phyloP scores from a whole-genome alignment of 1,284 basidiomycete genomes.

The Pascua guehoae region DNA sequence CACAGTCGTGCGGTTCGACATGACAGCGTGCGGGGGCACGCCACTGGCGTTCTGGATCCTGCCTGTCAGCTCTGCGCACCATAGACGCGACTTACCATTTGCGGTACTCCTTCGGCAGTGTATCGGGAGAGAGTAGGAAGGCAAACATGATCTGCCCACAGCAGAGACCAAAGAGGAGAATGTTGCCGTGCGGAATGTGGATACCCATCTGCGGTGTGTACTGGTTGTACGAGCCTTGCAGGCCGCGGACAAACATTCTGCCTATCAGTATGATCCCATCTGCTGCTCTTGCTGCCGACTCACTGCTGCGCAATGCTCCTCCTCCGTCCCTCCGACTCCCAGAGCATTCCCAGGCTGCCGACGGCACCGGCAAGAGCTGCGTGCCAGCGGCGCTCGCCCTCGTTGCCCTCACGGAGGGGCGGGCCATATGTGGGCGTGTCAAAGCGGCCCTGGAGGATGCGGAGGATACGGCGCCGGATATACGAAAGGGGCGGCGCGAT shows the following conservation, averaged over 20 bases:
- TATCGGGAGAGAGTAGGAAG: conserved; percentile 75
- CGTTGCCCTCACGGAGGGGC: conserved; percentile 56
- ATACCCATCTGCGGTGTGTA: conserved; percentile 52
- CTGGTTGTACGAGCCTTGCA: conserved; percentile 52
- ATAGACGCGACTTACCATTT: conserved; percentile 58
- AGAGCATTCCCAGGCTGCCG: conserved; percentile 71
- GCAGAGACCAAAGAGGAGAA: conserved; percentile 75
- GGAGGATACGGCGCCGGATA: conserved; percentile 35
- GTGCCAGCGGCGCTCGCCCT: conserved; percentile 67
- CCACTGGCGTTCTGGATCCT: conserved; percentile 65
- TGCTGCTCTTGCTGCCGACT: conserved; percentile 12
- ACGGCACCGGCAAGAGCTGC: conserved; percentile 80
- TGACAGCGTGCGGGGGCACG: conserved; percentile 60
- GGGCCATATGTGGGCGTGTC: conserved; percentile 42
- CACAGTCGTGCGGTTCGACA: conserved; percentile 62
- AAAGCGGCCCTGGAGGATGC: conserved; percentile 20
- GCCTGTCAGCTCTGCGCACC: neutral
- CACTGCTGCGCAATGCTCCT: conserved; percentile 78
- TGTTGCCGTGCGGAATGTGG: conserved; percentile 76
- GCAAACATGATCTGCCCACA: conserved; percentile 88
- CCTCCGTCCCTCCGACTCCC: conserved; percentile 69
- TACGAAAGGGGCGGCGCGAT: conserved; percentile 61
- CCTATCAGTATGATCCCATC: neutral
- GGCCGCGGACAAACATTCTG: conserved; percentile 50
- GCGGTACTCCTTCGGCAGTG: conserved; percentile 71